Conservation (phyloP, 1,284 basidiomycete genomes). For the Jaminaea rosea region DNA sequence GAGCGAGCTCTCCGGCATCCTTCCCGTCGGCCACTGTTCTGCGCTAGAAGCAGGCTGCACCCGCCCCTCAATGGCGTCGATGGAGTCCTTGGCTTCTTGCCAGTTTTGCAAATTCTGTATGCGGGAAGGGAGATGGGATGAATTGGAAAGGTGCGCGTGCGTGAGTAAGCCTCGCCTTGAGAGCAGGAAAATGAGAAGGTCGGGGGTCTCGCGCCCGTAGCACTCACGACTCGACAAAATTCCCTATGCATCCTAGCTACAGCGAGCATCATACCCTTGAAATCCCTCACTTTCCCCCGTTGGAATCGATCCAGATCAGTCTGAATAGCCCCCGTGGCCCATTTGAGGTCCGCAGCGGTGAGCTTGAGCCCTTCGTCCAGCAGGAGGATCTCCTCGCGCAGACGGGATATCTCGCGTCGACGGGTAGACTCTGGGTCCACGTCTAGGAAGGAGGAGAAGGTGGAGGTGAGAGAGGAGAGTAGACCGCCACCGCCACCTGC, state of each 20-base stretch:
- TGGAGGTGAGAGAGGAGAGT: conserved; percentile 83
- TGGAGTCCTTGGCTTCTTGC: background rate
- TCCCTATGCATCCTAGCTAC: conserved; percentile 85
- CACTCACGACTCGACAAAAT: conserved; percentile 81
- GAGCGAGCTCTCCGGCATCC: background rate
- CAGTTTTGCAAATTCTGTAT: background rate
- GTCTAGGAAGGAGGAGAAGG: conserved; percentile 95
- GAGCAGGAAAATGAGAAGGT: conserved; percentile 5
- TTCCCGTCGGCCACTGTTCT: background rate
- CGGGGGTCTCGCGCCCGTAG: too few species aligned
- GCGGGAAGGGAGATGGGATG: background rate
- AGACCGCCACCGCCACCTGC: conserved; percentile 55
- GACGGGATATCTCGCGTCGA: conserved; percentile 83
- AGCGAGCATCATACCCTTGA: conserved; percentile 80
- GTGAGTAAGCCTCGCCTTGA: background rate
- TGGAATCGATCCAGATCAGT: conserved; percentile 97
- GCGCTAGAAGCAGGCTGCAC: conserved; percentile 7
- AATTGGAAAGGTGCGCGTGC: conserved; percentile 1
- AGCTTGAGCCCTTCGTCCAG: conserved; percentile 41
- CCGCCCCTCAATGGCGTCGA: background rate
- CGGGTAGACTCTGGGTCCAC: conserved; percentile 92
- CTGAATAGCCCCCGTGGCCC: conserved; percentile 89
- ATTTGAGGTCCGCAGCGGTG: conserved; percentile 62
- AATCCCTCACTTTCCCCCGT: conserved; percentile 91
- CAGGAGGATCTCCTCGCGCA: conserved; percentile 68